Percentiles rank a stretch among this genome's conserved stretches.
Evolutionary conservation across 768 basidiomycete genomes (phyloP).

Genomic region (Collybia nuda): DNA sequence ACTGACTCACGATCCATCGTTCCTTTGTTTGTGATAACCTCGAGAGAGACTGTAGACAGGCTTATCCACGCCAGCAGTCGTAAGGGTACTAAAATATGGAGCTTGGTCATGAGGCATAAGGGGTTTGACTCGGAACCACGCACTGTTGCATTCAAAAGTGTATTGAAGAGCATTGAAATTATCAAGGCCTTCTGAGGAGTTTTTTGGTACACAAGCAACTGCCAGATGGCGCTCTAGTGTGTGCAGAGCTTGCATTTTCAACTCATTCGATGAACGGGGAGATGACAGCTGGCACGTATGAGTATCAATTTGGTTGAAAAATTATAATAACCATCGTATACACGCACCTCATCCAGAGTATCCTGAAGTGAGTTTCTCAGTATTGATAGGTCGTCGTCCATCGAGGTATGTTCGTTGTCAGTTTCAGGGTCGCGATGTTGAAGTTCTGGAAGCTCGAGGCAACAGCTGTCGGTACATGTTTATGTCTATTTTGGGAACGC

Average conservation of each 20-base stretch:
- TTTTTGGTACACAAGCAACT: constrained; percentile 40
- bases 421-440: constrained; percentile 6
- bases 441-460: constrained; percentile 14
- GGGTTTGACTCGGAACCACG: constrained; percentile 19
- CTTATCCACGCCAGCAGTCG: constrained; percentile 66
- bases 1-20: constrained; percentile 41
- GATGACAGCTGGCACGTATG: constrained; percentile 56
- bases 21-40: constrained; percentile 45
- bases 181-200: constrained; percentile 43
- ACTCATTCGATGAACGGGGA: constrained; percentile 49
- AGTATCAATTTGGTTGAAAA: background rate
- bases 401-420: constrained; percentile 2
- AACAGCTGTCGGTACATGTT: constrained; percentile 22
- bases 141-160: constrained; percentile 83
- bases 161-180: constrained; percentile 69
- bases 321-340: background rate
- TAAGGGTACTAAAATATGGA: constrained; percentile 53
- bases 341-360: constrained; percentile 67
- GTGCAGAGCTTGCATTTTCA: constrained; percentile 55
- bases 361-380: constrained; percentile 54
- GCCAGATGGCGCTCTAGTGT: constrained; percentile 57
- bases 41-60: constrained; percentile 47
- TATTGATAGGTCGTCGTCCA: constrained; percentile 24
- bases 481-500: constrained; percentile 19
- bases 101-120: background rate